Evolutionary conservation across 2,329 filamentous ascomycete genomes (phyloP).

Genomic region (Cadophora gregata): DNA sequence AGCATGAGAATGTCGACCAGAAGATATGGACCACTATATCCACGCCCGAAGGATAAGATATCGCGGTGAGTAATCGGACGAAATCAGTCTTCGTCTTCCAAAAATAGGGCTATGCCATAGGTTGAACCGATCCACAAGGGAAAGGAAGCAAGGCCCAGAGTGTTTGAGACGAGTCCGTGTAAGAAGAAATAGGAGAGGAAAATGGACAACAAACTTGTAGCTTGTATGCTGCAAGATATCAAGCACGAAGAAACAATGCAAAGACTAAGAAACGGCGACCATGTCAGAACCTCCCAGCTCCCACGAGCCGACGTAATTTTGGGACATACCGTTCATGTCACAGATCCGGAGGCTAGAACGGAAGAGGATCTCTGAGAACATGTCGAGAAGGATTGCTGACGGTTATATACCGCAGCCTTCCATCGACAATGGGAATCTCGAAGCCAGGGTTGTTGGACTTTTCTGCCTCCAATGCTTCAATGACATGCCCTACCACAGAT

Average conservation of each 20-base stretch:
- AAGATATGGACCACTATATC: conserved; percentile 74
- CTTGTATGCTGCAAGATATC: background rate
- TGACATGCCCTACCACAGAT: conserved; percentile 7
- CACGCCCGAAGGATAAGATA: conserved; percentile 59
- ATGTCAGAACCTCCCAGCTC: background rate
- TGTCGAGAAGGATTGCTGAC: conserved; percentile 12
- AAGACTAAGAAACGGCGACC: background rate
- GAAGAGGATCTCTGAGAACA: background rate
- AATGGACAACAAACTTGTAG: background rate
- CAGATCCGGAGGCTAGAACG: background rate
- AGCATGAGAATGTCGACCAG: conserved; percentile 59
- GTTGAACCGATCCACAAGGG: conserved; percentile 47
- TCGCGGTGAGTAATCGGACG: conserved; percentile 74
- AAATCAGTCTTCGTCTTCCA: conserved; percentile 74
- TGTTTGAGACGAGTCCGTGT: conserved; percentile 69
- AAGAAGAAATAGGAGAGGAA: background rate
- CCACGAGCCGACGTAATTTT: background rate
- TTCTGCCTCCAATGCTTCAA: conserved; percentile 20
- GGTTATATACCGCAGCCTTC: conserved; percentile 23
- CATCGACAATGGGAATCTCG: conserved; percentile 22
- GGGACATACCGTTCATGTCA: background rate
- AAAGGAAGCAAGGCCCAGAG: conserved; percentile 76
- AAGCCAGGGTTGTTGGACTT: conserved; percentile 15
- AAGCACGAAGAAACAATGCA: background rate
- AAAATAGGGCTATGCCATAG: conserved; percentile 85